A percentile compares a stretch with the other conserved stretches of the same genome.
phyloP scores from a whole-genome alignment of 768 basidiomycete species.

The Pisolithus sp. region DNA sequence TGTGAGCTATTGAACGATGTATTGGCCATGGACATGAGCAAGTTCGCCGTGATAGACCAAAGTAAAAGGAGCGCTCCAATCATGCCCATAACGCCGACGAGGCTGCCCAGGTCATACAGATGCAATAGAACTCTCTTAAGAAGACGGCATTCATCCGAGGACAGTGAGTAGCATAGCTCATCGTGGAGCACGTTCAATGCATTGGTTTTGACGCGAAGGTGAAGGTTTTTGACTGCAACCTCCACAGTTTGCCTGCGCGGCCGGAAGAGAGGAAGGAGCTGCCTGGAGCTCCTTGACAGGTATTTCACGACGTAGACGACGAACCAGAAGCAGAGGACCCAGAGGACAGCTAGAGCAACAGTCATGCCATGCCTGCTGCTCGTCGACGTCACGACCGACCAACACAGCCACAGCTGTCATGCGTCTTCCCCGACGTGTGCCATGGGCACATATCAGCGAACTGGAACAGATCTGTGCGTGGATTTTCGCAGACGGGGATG shows the following conservation, averaged over 20 bases:
- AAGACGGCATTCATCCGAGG: constrained; percentile 20
- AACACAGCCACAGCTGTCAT: constrained; percentile 19
- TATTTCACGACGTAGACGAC: constrained; percentile 21
- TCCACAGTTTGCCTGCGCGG: constrained; percentile 14
- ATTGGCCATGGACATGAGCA: constrained; percentile 13
- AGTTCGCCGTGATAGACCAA: constrained; percentile 25
- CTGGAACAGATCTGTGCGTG: constrained; percentile 71
- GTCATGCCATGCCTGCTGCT: constrained; percentile 12
- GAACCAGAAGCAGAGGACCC: constrained; percentile 20
- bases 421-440: constrained; percentile 74
- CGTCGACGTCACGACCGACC: neutral
- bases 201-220: constrained; percentile 40
- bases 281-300: constrained; percentile 10
- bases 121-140: constrained; percentile 23
- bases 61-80: constrained; percentile 35
- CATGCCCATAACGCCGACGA: constrained; percentile 45
- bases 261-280: constrained; percentile 17
- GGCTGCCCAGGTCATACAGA: constrained; percentile 47
- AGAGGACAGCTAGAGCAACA: constrained; percentile 13
- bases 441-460: constrained; percentile 66
- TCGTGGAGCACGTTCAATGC: constrained; percentile 48
- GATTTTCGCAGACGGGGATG: constrained; percentile 64
- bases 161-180: constrained; percentile 30
- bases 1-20: neutral
- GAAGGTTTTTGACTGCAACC: constrained; percentile 20